Evolutionary conservation across 2,329 filamentous ascomycete genomes (phyloP).

Genomic region (Rutstroemia sp.): DNA sequence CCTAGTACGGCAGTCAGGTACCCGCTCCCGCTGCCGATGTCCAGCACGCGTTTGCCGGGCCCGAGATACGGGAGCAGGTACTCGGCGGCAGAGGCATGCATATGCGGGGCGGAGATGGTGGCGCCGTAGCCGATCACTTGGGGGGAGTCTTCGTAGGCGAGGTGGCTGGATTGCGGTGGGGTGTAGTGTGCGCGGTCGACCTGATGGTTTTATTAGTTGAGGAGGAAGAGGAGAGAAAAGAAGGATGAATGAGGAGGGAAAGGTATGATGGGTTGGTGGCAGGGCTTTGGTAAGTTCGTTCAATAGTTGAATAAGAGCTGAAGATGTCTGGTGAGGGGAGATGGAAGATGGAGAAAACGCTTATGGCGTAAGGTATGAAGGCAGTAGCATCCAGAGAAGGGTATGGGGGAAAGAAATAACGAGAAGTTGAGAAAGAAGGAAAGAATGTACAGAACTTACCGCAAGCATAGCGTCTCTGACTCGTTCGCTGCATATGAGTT

Average conservation of each 20-base stretch:
- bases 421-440: background rate
- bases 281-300: too few species aligned
- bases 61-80: slow-evolving; percentile 50
- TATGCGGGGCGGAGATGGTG: slow-evolving; percentile 67
- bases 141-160: slow-evolving; percentile 67
- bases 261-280: background rate
- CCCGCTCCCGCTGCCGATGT: slow-evolving; percentile 68
- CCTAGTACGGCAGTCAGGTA: slow-evolving; percentile 87
- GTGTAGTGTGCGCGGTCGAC: slow-evolving; percentile 87
- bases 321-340: background rate
- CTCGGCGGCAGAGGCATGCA: slow-evolving; percentile 61
- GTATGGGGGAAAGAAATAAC: background rate
- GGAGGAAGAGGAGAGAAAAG: background rate
- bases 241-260: background rate
- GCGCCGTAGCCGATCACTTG: slow-evolving; percentile 60
- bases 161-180: slow-evolving; percentile 46
- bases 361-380: background rate
- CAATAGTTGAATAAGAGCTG: too few species aligned
- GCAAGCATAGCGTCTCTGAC: slow-evolving; percentile 76
- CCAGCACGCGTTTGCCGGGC: slow-evolving; percentile 50
- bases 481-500: slow-evolving; percentile 62
- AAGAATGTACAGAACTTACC: slow-evolving; percentile 35
- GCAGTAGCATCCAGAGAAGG: background rate
- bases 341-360: background rate
- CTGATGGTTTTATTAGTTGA: slow-evolving; percentile 33